A percentile compares a stretch with the other conserved stretches of the same genome.
Conservation (phyloP, 495 filamentous ascomycete genomes). For the Podospora didyma region DNA sequence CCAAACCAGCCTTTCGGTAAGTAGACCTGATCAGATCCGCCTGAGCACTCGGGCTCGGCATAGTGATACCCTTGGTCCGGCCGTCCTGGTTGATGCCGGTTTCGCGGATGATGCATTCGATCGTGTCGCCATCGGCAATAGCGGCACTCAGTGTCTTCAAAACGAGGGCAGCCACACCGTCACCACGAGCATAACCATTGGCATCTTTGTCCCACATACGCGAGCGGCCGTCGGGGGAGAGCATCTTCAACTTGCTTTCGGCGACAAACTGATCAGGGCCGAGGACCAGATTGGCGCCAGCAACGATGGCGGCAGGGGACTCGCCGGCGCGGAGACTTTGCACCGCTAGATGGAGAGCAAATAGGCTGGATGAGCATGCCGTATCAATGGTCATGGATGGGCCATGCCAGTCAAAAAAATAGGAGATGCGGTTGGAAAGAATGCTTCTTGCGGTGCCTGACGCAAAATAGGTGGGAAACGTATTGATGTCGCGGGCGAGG, state of each 20-base stretch:
- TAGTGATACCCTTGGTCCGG: conserved; percentile 44
- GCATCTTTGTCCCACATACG: conserved; percentile 56
- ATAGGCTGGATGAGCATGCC: conserved; percentile 52
- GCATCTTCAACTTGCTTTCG: conserved; percentile 28
- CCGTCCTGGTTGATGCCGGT: conserved; percentile 54
- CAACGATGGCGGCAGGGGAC: conserved; percentile 40
- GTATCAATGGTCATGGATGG: conserved; percentile 44
- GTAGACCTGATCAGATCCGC: conserved; percentile 42
- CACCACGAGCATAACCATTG: conserved; percentile 60
- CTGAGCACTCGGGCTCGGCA: conserved; percentile 49
- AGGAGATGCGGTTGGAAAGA: conserved; percentile 49
- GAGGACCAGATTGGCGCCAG: conserved; percentile 48
- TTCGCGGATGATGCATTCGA: conserved; percentile 55
- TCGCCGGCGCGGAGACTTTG: conserved; percentile 42
- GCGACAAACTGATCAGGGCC: conserved; percentile 33
- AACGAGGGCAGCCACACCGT: conserved; percentile 50
- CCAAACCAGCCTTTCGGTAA: conserved; percentile 43
- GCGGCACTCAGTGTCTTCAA: conserved; percentile 53
- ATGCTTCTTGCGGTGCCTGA: conserved; percentile 29
- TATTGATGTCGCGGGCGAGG: not conserved
- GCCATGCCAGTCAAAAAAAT: conserved; percentile 44
- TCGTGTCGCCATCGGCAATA: conserved; percentile 42
- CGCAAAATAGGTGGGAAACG: conserved; percentile 42
- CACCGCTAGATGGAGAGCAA: conserved; percentile 48
- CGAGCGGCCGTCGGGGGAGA: conserved; percentile 39